Conservation (phyloP, 2,329 filamentous ascomycete genomes). For the Xylaria sp. region DNA sequence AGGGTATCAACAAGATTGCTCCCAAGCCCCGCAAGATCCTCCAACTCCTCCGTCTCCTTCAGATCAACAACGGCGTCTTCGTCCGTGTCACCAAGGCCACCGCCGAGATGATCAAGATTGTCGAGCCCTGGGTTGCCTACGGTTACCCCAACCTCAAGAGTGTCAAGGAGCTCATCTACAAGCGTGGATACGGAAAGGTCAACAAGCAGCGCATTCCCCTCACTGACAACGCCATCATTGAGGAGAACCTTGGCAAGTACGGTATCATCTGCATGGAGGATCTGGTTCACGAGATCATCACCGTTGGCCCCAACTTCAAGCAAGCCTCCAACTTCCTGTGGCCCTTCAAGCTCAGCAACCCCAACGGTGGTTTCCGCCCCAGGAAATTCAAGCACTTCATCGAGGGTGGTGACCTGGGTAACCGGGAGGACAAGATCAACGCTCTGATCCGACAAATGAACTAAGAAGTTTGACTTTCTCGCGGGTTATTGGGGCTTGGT, state of each 20-base stretch:
- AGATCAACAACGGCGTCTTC: slow-evolving; percentile 99
- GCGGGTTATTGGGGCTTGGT: slow-evolving; percentile 48
- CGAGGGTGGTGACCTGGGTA: slow-evolving; percentile 97
- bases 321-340: slow-evolving; percentile 99
- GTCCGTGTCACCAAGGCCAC: slow-evolving; percentile 98
- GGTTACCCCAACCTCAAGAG: slow-evolving; percentile 99
- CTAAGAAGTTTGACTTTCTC: slow-evolving; percentile 63
- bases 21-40: slow-evolving; percentile 99
- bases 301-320: slow-evolving; percentile 99
- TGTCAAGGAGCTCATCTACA: slow-evolving; percentile 99
- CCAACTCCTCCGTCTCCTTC: slow-evolving; percentile 97
- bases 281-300: slow-evolving; percentile 99
- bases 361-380: slow-evolving; percentile 92
- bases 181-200: slow-evolving; percentile 99
- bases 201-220: slow-evolving; percentile 97
- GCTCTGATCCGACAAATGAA: slow-evolving; percentile 97
- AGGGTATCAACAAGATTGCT: slow-evolving; percentile 99
- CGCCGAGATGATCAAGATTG: slow-evolving; percentile 94
- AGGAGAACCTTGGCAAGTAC: slow-evolving; percentile 96
- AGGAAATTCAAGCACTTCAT: slow-evolving; percentile 99
- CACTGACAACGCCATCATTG: slow-evolving; percentile 97
- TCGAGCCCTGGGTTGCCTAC: slow-evolving; percentile 99
- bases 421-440: slow-evolving; percentile 99
- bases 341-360: slow-evolving; percentile 99
- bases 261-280: slow-evolving; percentile 99